phyloP scores from a whole-genome alignment of 805 yeast genomes.

The Grigorovia transvaalensis region DNA sequence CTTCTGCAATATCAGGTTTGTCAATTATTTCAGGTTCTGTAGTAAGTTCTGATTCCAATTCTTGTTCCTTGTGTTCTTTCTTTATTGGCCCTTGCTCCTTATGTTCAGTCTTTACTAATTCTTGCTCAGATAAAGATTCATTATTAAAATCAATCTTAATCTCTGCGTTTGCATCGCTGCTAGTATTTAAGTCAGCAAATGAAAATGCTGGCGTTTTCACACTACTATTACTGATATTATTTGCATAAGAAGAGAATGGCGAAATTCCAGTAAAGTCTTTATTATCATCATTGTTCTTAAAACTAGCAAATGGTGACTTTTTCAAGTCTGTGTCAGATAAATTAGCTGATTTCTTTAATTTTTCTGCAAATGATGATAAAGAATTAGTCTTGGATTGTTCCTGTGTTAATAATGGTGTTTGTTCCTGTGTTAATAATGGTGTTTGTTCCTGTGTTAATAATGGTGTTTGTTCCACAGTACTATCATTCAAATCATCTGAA shows the following conservation, averaged over 20 bases:
- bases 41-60: neutral
- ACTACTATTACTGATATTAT: conserved; percentile 8
- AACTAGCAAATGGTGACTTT: conserved; percentile 1
- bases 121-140: neutral
- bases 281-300: neutral
- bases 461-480: conserved; percentile 19
- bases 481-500: conserved; percentile 10
- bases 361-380: conserved; percentile 17
- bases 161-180: neutral
- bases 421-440: no score
- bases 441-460: no score
- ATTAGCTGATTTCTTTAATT: conserved; percentile 22
- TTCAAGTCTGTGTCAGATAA: conserved; percentile 7
- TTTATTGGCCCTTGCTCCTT: neutral
- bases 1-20: neutral
- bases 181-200: neutral
- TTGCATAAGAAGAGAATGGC: conserved; percentile 21
- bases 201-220: conserved; percentile 7
- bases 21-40: neutral
- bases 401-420: no score
- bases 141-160: neutral
- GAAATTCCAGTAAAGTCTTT: conserved; percentile 6
- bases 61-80: neutral
- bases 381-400: conserved; percentile 3
- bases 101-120: neutral